Evolutionary conservation across 768 basidiomycete species (phyloP).

Genomic region (Arthromyces matolae): DNA sequence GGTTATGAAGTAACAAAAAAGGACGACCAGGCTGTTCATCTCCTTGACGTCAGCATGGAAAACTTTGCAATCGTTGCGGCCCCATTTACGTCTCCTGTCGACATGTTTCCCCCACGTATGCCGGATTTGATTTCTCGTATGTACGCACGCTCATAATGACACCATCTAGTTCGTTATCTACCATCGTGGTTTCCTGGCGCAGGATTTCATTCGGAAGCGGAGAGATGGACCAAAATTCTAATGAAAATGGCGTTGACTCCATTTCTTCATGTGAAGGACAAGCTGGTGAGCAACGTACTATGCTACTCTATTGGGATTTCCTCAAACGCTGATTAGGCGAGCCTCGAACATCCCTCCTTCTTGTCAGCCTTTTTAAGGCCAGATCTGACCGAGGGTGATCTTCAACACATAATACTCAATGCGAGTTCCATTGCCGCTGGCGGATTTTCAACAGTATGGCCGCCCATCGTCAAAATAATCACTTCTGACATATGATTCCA

Average conservation of each 20-base stretch:
- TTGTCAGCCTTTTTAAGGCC: neutral
- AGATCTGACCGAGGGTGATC: neutral
- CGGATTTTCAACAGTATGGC: neutral
- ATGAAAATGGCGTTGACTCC: neutral
- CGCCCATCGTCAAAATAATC: neutral
- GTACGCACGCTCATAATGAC: neutral
- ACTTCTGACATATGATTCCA: neutral
- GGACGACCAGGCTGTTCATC: conserved; percentile 22
- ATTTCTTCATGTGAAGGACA: neutral
- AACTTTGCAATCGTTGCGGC: conserved; percentile 13
- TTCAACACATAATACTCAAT: conserved; percentile 1
- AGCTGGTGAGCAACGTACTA: neutral
- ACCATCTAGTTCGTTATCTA: conserved; percentile 2
- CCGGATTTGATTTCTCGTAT: neutral
- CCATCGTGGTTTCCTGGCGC: conserved; percentile 12
- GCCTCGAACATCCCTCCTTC: neutral
- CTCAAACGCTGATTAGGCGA: no score
- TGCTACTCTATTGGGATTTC: no score
- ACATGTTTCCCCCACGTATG: conserved; percentile 19
- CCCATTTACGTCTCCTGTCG: conserved; percentile 23
- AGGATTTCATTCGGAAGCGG: neutral
- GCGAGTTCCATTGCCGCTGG: neutral
- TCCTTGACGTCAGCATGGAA: conserved; percentile 19
- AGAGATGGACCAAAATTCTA: neutral
- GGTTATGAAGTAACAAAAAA: conserved; percentile 22